These are phyloP conservation scores for Geopyxis carbonaria DNA, from an alignment of 495 filamentous ascomycete genomes.

Conservation along the genomic window DNA sequence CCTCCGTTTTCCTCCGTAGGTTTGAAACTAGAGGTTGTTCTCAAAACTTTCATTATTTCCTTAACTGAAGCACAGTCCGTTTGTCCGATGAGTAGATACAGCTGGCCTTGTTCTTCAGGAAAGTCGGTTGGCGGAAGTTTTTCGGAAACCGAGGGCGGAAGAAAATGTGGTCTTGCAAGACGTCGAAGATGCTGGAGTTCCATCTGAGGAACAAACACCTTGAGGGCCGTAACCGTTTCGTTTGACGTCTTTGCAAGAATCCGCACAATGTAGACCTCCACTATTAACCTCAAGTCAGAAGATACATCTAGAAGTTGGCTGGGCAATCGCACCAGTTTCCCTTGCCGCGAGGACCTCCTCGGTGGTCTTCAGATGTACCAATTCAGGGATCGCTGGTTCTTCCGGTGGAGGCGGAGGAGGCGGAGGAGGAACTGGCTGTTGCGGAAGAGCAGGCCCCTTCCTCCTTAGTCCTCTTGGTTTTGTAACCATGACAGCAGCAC, in stretches of 20 bases:
- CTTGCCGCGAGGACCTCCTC: too few relatives aligned
- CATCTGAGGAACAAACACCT: constrained; percentile 6
- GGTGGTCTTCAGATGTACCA: too few relatives aligned
- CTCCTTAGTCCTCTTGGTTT: too few relatives aligned
- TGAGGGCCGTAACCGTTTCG: constrained; percentile 34
- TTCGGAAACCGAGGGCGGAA: constrained; percentile 37
- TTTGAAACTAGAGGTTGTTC: constrained; percentile 28
- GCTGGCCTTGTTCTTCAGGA: constrained; percentile 8
- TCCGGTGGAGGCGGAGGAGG: too few relatives aligned
- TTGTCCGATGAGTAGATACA: constrained; percentile 32
- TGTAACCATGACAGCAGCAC: too few relatives aligned
- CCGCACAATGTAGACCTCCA: constrained; percentile 35
- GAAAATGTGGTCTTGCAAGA: constrained; percentile 52
- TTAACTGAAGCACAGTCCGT: constrained; percentile 27
- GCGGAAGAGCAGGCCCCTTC: too few relatives aligned
- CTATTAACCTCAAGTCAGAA: too few relatives aligned
- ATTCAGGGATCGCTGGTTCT: too few relatives aligned
- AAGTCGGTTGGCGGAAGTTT: constrained; percentile 8
- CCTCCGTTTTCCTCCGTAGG: constrained; percentile 24
- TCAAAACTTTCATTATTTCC: constrained; percentile 31
- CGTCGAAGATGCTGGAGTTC: constrained; percentile 65
- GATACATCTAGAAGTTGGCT: too few relatives aligned
- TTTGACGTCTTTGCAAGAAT: constrained; percentile 37
- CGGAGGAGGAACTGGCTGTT: too few relatives aligned
- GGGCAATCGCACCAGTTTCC: too few relatives aligned